Evolutionary conservation across 2,329 filamentous ascomycete species (phyloP).

Genomic region (Davidsoniella eucalypti): DNA sequence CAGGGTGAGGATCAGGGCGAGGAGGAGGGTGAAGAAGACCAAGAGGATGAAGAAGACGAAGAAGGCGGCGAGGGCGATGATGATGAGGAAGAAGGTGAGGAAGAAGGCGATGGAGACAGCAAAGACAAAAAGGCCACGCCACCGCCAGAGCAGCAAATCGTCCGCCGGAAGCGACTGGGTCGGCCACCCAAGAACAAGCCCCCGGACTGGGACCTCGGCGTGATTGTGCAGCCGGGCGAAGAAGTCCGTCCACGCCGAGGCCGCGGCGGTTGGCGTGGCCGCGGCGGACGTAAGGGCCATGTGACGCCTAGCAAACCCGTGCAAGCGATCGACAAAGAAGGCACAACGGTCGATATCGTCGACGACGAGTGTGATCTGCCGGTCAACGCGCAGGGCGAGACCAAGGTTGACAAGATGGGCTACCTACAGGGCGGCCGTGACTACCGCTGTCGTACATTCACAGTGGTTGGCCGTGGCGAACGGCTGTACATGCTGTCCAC

Average conservation of each 20-base stretch:
- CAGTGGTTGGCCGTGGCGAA: conserved; percentile 65
- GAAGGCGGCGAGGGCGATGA: conserved; percentile 30
- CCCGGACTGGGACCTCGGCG: conserved; percentile 56
- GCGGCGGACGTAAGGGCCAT: conserved; percentile 50
- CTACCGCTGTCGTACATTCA: conserved; percentile 92
- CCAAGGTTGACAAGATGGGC: conserved; percentile 83
- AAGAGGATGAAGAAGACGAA: conserved; percentile 10
- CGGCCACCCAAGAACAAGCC: conserved; percentile 73
- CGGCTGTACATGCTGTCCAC: conserved; percentile 97
- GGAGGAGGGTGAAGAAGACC: conserved; percentile 9
- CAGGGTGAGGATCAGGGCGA: conserved; percentile 7
- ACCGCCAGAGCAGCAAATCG: conserved; percentile 39
- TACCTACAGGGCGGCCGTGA: conserved; percentile 70
- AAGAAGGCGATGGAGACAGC: conserved; percentile 22
- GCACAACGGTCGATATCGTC: conserved; percentile 76
- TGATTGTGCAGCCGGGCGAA: conserved; percentile 35
- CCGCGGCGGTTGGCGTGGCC: conserved; percentile 53
- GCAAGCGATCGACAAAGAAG: conserved; percentile 83
- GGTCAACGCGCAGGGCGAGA: conserved; percentile 74
- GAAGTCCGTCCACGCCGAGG: conserved; percentile 44
- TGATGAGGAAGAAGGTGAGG: conserved; percentile 24
- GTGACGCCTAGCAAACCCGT: conserved; percentile 61
- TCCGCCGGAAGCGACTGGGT: conserved; percentile 65
- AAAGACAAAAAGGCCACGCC: conserved; percentile 27
- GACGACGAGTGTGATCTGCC: conserved; percentile 85